Percentiles rank a stretch among this genome's conserved stretches.
Conservation (phyloP, 139 green algal species). For the Pedinophyceae sp. region DNA sequence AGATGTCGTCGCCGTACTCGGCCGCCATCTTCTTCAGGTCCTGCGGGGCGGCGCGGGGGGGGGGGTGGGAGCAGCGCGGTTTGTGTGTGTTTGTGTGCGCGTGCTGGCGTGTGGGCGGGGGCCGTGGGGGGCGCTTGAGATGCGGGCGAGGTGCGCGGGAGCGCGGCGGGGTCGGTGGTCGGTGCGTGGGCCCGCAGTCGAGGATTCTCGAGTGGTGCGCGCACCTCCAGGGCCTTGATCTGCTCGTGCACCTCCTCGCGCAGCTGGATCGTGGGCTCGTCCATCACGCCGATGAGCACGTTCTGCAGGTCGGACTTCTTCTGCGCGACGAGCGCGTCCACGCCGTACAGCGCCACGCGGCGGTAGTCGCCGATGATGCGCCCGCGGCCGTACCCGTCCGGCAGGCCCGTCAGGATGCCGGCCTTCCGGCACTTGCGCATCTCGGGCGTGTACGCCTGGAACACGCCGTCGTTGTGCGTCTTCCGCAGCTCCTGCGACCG, state of each 20-base stretch:
- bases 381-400: conserved; percentile 49
- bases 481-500: conserved; percentile 39
- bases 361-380: conserved; percentile 69
- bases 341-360: conserved; percentile 55
- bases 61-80: too few species aligned
- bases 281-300: conserved; percentile 36
- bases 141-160: too few species aligned
- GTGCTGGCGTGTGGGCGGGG: too few species aligned
- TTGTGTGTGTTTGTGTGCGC: too few species aligned
- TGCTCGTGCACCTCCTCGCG: conserved; percentile 48
- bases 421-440: conserved; percentile 42
- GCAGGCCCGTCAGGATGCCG: conserved; percentile 53
- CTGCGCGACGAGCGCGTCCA: conserved; percentile 35
- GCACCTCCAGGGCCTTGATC: conserved; percentile 43
- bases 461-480: conserved; percentile 61
- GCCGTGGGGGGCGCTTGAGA: too few species aligned
- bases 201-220: too few species aligned
- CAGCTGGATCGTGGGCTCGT: conserved; percentile 40
- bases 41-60: too few species aligned
- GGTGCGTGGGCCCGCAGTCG: too few species aligned
- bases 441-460: conserved; percentile 55
- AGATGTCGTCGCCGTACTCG: conserved; percentile 44
- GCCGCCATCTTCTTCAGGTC: conserved; percentile 53
- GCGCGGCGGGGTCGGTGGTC: too few species aligned
- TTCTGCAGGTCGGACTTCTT: conserved; percentile 37